Base-by-base conservation (phyloP, 2,329 filamentous ascomycete species). In the Verticillium tricorpus region DNA sequence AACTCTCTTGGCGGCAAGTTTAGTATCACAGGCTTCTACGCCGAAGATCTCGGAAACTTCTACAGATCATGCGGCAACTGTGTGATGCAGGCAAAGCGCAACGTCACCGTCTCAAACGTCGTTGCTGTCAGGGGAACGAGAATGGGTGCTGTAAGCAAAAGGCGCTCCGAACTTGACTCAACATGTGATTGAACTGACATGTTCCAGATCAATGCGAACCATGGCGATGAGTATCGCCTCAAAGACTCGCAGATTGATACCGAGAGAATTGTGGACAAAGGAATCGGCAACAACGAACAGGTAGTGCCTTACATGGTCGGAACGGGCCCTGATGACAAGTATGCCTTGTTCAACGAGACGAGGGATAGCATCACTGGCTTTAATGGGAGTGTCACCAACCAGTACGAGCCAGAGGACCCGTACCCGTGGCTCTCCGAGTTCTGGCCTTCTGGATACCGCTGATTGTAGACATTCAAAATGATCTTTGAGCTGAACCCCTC, bases 41-140 rank as follows among this genome's bases (percentile, higher is more conserved):
- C 68, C 1, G 61, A 69, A 28, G 59, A 62, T 2, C 69, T 69
- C 8, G 68, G 68, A 8, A 69, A 67, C 3, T 69, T 69, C 39
- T 69, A 69, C 52, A 67, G 69, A 22, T 69, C 68, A 0, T 69
- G 68, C 8, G 68, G 68, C 7, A 69, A 69, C 62, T 69, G 68
- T 3, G 66, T 69, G 17, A 69, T 69, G 58, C 67, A 69, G 7
- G 56, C 56, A 32, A 35, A 37, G 32, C 56, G 56, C 12, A 37
- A 9, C 1, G 68, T 62, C 12, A 69, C 68, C 0, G 69, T 70
- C 11, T 67, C 69, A 9, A 69, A 69, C 19, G 66, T 70, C 2
- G 64, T 70, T 28, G 67, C 68, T 1, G 59, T 66, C 1, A 62
- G 69, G 14, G 68, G 68, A 5, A 39, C 56, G 0, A 35, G 56